Conservation (phyloP, 768 basidiomycete genomes). For the Fibroporia radiculosa region DNA sequence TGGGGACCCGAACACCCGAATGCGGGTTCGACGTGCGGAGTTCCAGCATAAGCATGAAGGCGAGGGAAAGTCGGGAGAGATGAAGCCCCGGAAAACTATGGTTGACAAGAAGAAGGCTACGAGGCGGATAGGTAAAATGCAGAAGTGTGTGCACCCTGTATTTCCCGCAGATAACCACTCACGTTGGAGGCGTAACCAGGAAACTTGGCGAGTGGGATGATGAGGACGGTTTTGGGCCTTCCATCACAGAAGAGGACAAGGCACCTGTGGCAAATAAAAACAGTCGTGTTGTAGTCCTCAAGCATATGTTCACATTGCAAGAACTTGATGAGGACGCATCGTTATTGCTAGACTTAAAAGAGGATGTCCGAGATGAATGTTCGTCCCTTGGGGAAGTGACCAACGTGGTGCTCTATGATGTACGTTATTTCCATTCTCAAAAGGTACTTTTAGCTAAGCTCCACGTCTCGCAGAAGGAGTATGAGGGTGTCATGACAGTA, state of each 20-base stretch:
- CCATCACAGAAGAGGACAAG: constrained; percentile 48
- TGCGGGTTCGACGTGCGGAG: constrained; percentile 70
- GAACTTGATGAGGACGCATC: constrained; percentile 83
- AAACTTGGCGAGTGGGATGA: constrained; percentile 94
- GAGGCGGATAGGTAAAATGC: constrained; percentile 76
- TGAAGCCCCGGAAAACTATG: constrained; percentile 45
- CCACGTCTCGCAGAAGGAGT: constrained; percentile 60
- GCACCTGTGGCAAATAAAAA: constrained; percentile 40
- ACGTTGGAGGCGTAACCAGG: constrained; percentile 32
- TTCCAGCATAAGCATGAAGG: constrained; percentile 60
- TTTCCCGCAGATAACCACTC: background rate
- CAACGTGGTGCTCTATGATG: constrained; percentile 92
- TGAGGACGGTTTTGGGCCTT: constrained; percentile 84
- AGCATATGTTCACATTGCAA: constrained; percentile 87
- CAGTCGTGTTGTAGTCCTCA: constrained; percentile 83
- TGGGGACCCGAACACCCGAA: constrained; percentile 66
- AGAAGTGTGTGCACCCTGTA: constrained; percentile 47
- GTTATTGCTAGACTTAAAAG: constrained; percentile 85
- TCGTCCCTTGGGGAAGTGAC: constrained; percentile 89
- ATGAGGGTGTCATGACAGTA: constrained; percentile 91
- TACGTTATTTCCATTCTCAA: constrained; percentile 33
- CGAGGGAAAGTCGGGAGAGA: constrained; percentile 30
- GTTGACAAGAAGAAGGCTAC: constrained; percentile 75
- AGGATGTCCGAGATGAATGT: constrained; percentile 94
- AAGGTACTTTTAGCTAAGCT: background rate